Conservation (phyloP, 208 protist genomes). For the Trypanosoma melophagium region DNA sequence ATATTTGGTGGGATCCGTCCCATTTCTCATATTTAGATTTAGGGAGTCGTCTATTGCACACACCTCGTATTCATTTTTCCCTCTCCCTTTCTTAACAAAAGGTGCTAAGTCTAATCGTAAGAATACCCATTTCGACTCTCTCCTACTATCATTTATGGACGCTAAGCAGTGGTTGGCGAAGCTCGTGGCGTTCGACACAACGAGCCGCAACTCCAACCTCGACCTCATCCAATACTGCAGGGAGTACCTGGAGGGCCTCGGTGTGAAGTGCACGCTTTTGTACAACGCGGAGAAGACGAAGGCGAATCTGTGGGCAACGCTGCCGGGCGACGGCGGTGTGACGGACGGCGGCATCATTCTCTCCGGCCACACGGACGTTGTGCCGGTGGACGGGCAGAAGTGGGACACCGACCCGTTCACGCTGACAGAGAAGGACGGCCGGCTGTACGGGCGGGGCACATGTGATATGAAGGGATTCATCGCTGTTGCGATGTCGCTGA, state of each 20-base stretch:
- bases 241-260: conserved; percentile 35
- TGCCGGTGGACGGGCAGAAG: conserved; percentile 56
- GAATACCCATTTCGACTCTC: not conserved
- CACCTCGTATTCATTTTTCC: not conserved
- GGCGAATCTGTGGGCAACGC: conserved; percentile 50
- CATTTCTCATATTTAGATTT: not conserved
- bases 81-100: too few relatives aligned
- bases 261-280: conserved; percentile 36
- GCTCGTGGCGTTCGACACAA: conserved; percentile 46
- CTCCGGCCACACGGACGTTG: conserved; percentile 57
- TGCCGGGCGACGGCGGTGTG: conserved; percentile 32
- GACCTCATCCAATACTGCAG: conserved; percentile 40
- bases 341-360: conserved; percentile 51
- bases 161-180: conserved; percentile 40
- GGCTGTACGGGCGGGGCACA: conserved; percentile 55
- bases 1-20: too few relatives aligned
- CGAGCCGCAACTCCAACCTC: conserved; percentile 51
- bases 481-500: conserved; percentile 51
- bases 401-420: conserved; percentile 51
- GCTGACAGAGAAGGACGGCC: conserved; percentile 35
- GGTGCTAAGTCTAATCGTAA: too few relatives aligned
- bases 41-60: not conserved
- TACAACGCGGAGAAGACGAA: conserved; percentile 44
- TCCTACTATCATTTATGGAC: conserved; percentile 3
- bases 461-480: conserved; percentile 68